A percentile compares a stretch with the other conserved stretches of the same genome.
phyloP scores from a whole-genome alignment of 1,139 yeast species.

The Yamadazyma aaseri region DNA sequence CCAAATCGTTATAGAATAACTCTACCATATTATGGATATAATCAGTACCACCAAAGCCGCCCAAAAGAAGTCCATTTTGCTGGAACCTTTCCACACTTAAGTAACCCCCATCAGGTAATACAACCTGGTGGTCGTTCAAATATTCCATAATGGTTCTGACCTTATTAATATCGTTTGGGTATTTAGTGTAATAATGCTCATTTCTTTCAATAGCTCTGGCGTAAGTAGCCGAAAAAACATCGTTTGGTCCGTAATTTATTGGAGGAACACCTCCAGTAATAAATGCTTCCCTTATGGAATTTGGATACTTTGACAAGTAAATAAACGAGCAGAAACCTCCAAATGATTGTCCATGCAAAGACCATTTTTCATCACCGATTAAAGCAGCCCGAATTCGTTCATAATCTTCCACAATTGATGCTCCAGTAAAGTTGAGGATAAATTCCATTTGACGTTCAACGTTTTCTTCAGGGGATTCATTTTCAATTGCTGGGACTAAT shows the following conservation, averaged over 20 bases:
- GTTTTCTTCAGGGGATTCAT: slow-evolving; percentile 18
- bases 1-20: slow-evolving; percentile 38
- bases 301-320: slow-evolving; percentile 47
- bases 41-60: slow-evolving; percentile 52
- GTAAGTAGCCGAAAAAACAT: slow-evolving; percentile 50
- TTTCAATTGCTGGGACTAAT: slow-evolving; percentile 17
- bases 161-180: slow-evolving; percentile 42
- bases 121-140: slow-evolving; percentile 25
- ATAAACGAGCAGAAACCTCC: slow-evolving; percentile 56
- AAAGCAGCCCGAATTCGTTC: slow-evolving; percentile 42
- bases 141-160: slow-evolving; percentile 39
- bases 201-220: slow-evolving; percentile 48
- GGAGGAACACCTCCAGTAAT: slow-evolving; percentile 64
- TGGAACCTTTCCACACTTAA: slow-evolving; percentile 53
- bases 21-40: slow-evolving; percentile 41
- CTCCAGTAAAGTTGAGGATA: slow-evolving; percentile 49
- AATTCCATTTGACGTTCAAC: slow-evolving; percentile 31
- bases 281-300: slow-evolving; percentile 37
- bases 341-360: slow-evolving; percentile 54
- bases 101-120: slow-evolving; percentile 50
- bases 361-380: slow-evolving; percentile 42
- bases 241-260: slow-evolving; percentile 36
- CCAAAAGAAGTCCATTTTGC: slow-evolving; percentile 50
- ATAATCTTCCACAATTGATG: slow-evolving; percentile 49
- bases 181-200: slow-evolving; percentile 45